A percentile compares a stretch with the other conserved stretches of the same genome.
Conservation (phyloP, 179 eudicot species). For the Monotropa hypopitys region DNA sequence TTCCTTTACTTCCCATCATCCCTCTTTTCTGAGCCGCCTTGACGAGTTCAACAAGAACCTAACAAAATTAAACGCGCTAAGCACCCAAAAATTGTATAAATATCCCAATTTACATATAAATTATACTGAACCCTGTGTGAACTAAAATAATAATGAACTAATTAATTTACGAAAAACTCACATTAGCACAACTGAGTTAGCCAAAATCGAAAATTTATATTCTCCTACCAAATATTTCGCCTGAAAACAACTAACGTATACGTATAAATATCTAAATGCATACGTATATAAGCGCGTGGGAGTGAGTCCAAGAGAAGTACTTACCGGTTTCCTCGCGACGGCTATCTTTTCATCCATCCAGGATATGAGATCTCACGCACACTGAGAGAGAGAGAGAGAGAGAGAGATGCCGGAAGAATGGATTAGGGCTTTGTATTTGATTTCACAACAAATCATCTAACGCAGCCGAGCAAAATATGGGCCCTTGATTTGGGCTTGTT, state of each 20-base stretch:
- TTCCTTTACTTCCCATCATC: constrained; percentile 68
- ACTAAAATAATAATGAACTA: background rate
- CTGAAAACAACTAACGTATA: background rate
- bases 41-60: constrained; percentile 70
- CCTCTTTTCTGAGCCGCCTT: constrained; percentile 60
- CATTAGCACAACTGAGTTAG: background rate
- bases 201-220: background rate
- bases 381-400: background rate
- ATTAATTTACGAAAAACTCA: background rate
- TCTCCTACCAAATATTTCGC: background rate
- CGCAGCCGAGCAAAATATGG: no score
- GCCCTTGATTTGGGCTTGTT: no score
- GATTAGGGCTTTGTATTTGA: background rate
- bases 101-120: background rate
- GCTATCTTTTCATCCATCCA: constrained; percentile 23
- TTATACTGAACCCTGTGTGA: no score
- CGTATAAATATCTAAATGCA: background rate
- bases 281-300: background rate
- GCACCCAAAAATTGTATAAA: background rate
- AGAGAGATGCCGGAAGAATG: background rate
- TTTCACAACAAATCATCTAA: no score
- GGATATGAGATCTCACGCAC: no score
- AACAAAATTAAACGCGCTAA: background rate
- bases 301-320: background rate
- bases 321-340: constrained; percentile 25